phyloP scores from a whole-genome alignment of 495 filamentous ascomycete genomes.

The Collariella sp. region DNA sequence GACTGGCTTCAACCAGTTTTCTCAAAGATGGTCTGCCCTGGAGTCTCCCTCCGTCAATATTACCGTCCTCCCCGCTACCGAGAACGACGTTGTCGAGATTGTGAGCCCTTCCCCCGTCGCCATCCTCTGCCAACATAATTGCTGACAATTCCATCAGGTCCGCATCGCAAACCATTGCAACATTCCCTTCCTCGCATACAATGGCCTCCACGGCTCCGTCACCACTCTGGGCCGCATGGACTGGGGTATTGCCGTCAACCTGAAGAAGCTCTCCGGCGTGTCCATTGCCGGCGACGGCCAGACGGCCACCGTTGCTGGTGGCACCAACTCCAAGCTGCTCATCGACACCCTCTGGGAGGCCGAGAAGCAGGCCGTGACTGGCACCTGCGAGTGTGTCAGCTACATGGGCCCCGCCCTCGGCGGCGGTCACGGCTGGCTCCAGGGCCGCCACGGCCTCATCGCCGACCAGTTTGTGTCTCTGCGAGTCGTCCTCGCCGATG shows the following conservation, averaged over 20 bases:
- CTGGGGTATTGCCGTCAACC: slow-evolving; percentile 42
- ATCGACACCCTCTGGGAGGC: slow-evolving; percentile 30
- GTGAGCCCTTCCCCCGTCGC: slow-evolving; percentile 24
- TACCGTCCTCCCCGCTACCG: slow-evolving; percentile 42
- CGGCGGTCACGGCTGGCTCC: slow-evolving; percentile 52
- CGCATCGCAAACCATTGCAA: slow-evolving; percentile 5
- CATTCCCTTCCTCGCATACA: slow-evolving; percentile 45
- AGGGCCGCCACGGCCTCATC: slow-evolving; percentile 53
- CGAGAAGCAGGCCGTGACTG: slow-evolving; percentile 40
- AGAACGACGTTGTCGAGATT: slow-evolving; percentile 43
- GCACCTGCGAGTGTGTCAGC: slow-evolving; percentile 49
- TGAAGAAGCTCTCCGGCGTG: slow-evolving; percentile 36
- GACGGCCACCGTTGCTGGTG: slow-evolving; percentile 45
- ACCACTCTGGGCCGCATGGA: slow-evolving; percentile 36
- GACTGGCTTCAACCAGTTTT: not conserved
- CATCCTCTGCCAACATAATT: too few relatives aligned
- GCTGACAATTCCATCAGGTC: not conserved
- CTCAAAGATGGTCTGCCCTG: slow-evolving; percentile 13
- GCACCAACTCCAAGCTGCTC: slow-evolving; percentile 31
- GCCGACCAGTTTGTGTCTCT: slow-evolving; percentile 47
- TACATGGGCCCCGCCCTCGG: slow-evolving; percentile 49
- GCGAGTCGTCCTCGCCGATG: slow-evolving; percentile 51
- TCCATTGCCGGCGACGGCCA: slow-evolving; percentile 35
- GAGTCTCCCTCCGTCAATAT: slow-evolving; percentile 35
- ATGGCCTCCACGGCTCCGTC: slow-evolving; percentile 39